Percentiles rank a stretch among this genome's conserved stretches.
phyloP scores from a whole-genome alignment of 805 yeast genomes.

The Candida endomychidarum region DNA sequence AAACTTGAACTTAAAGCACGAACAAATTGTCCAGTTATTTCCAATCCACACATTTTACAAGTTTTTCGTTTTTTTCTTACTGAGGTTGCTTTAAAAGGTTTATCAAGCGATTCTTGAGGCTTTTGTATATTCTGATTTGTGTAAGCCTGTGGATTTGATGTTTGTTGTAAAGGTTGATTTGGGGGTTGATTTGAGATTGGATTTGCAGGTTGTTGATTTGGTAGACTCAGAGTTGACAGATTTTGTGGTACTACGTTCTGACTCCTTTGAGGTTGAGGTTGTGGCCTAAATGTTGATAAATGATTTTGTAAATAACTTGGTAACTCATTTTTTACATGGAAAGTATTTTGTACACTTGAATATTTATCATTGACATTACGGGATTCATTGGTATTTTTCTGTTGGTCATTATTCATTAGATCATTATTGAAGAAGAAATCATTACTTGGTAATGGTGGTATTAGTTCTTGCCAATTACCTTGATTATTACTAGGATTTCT shows the following conservation, averaged over 20 bases:
- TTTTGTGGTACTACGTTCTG: conserved; percentile 4
- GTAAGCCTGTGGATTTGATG: background rate
- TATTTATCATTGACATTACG: conserved; percentile 1
- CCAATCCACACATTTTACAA: conserved; percentile 38
- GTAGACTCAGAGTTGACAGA: conserved; percentile 4
- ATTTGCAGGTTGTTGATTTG: background rate
- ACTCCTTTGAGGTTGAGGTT: conserved; percentile 4
- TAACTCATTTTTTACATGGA: conserved; percentile 8
- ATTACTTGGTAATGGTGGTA: conserved; percentile 17
- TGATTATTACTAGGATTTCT: conserved; percentile 9
- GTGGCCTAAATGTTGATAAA: conserved; percentile 3
- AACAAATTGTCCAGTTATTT: conserved; percentile 67
- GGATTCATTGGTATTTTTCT: background rate
- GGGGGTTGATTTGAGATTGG: background rate
- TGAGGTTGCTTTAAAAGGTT: conserved; percentile 13
- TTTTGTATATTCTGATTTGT: conserved; percentile 1
- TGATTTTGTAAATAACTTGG: conserved; percentile 9
- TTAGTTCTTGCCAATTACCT: conserved; percentile 15
- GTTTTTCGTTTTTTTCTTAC: conserved; percentile 23
- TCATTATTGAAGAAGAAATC: conserved; percentile 13
- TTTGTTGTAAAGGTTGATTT: conserved; percentile 1
- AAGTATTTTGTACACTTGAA: conserved; percentile 6
- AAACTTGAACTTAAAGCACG: conserved; percentile 77
- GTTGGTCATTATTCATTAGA: conserved; percentile 8
- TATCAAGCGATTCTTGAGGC: conserved; percentile 6